Evolutionary conservation across 768 basidiomycete genomes (phyloP).

Genomic region (Daedaleopsis sinensis): DNA sequence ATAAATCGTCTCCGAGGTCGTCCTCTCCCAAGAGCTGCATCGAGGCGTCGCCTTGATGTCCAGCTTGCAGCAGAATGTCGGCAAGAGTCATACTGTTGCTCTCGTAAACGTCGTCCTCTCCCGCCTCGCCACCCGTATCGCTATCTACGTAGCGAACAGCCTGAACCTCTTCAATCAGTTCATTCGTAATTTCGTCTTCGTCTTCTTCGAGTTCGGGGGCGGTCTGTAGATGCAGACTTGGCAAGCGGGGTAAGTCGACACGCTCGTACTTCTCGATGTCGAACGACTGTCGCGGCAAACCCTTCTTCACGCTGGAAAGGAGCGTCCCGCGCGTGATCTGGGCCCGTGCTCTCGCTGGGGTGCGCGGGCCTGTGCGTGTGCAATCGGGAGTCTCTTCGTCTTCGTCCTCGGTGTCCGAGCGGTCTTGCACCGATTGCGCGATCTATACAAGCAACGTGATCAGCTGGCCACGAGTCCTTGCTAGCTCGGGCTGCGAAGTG

Average conservation of each 20-base stretch:
- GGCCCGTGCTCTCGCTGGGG: not conserved
- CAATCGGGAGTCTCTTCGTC: not conserved
- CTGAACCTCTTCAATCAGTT: not conserved
- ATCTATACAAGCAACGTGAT: conserved; percentile 11
- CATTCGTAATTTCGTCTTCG: not conserved
- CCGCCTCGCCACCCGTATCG: conserved; percentile 6
- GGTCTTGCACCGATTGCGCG: conserved; percentile 18
- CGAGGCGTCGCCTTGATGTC: conserved; percentile 35
- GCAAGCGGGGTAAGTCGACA: conserved; percentile 10
- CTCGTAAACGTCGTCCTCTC: conserved; percentile 39
- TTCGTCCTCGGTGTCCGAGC: conserved; percentile 13
- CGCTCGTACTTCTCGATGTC: conserved; percentile 22
- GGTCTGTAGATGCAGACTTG: conserved; percentile 10
- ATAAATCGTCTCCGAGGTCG: conserved; percentile 17
- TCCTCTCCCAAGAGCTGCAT: conserved; percentile 42
- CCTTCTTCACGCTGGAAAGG: conserved; percentile 22
- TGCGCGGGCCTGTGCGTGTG: not conserved
- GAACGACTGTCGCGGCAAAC: conserved; percentile 17
- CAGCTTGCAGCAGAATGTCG: conserved; percentile 41
- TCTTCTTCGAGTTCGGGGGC: conserved; percentile 12
- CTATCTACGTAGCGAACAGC: not conserved
- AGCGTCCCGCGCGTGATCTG: conserved; percentile 16
- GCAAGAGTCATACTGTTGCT: conserved; percentile 51
- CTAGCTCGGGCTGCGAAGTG: not conserved
- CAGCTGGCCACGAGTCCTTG: not conserved